These are phyloP conservation scores for Thuidium tamariscinum DNA, from an alignment of 225 moss, liverwort and hornwort genomes.

Conservation along the genomic window DNA sequence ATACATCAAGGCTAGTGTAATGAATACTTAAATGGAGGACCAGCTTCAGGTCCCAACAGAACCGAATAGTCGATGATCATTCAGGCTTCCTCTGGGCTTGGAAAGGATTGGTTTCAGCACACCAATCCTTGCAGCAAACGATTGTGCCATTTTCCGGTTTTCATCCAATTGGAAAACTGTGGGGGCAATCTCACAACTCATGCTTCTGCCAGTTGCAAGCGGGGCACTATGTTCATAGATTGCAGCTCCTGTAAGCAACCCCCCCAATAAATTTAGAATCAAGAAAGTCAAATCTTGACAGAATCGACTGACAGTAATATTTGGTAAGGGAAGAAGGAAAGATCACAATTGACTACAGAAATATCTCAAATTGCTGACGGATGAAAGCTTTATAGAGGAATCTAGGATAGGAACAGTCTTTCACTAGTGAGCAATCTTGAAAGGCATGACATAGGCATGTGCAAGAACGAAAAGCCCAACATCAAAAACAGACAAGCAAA, in stretches of 20 bases:
- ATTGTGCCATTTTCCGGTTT: background rate
- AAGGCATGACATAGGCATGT: background rate
- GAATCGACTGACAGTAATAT: background rate
- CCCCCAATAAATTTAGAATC: background rate
- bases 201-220: conserved; percentile 75
- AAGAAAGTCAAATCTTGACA: background rate
- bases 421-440: background rate
- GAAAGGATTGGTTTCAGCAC: background rate
- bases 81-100: background rate
- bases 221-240: conserved; percentile 92
- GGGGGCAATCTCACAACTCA: conserved; percentile 1
- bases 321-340: background rate
- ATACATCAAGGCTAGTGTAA: background rate
- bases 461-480: background rate
- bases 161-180: background rate
- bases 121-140: background rate
- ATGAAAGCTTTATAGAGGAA: background rate
- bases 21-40: background rate
- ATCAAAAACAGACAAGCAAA: background rate
- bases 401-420: background rate
- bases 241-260: conserved; percentile 68
- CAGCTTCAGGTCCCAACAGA: background rate
- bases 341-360: background rate
- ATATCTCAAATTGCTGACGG: background rate
- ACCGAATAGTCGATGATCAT: background rate